These are phyloP conservation scores for Nematocida sp. DNA, from an alignment of 371 early-diverging fungal genomes.

Conservation along the genomic window DNA sequence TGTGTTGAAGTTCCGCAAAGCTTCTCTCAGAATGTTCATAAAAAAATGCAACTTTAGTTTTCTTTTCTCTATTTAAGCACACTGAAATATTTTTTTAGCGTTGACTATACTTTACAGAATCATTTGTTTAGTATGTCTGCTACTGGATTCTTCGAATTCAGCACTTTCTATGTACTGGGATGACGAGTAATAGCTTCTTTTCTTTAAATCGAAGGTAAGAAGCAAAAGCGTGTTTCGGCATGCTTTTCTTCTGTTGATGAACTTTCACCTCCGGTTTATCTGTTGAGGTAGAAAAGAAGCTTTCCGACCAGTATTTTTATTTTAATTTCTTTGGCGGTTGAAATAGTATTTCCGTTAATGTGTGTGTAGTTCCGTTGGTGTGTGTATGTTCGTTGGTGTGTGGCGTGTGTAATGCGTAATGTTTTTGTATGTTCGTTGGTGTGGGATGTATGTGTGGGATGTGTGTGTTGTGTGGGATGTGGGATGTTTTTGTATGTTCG, in stretches of 20 bases:
- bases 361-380: background rate
- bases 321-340: conserved; percentile 43
- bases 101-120: conserved; percentile 54
- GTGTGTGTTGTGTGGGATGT: too few species aligned
- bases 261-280: conserved; percentile 18
- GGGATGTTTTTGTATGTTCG: background rate
- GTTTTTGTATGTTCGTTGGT: background rate
- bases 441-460: too few species aligned
- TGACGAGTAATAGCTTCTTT: conserved; percentile 30
- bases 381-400: background rate
- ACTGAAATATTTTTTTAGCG: conserved; percentile 29
- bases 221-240: background rate
- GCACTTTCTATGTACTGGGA: conserved; percentile 48
- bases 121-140: conserved; percentile 52
- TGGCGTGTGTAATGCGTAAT: background rate
- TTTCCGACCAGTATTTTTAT: conserved; percentile 52
- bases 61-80: conserved; percentile 28
- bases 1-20: conserved; percentile 45
- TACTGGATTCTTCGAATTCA: conserved; percentile 14
- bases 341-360: too few species aligned
- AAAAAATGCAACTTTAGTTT: conserved; percentile 14
- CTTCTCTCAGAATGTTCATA: background rate
- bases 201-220: conserved; percentile 47
- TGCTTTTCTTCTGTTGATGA: conserved; percentile 43
- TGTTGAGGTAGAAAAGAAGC: conserved; percentile 48